These are phyloP conservation scores for Microcos paniculata DNA, from an alignment of 345 rosid genomes.

Conservation along the genomic window DNA sequence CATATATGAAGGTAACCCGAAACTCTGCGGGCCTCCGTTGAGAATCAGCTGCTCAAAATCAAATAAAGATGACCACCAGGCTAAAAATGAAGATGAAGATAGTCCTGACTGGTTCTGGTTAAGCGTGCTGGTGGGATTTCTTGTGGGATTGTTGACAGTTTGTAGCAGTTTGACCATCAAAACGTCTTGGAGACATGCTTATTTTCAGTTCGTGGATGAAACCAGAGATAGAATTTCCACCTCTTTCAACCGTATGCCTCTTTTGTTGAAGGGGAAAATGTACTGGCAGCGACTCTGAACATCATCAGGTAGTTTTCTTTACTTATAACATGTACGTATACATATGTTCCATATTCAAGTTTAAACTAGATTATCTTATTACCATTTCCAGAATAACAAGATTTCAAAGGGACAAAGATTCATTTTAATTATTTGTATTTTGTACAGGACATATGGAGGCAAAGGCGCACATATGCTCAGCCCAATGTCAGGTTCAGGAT, in stretches of 20 bases:
- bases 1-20: slow-evolving; percentile 37
- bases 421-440: too few relatives aligned
- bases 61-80: background rate
- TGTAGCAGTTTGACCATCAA: slow-evolving; percentile 19
- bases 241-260: background rate
- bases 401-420: too few relatives aligned
- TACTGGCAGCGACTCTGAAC: too few relatives aligned
- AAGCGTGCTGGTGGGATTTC: background rate
- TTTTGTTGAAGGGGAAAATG: too few relatives aligned
- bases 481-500: too few relatives aligned
- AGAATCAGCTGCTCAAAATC: slow-evolving; percentile 27
- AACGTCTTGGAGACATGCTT: slow-evolving; percentile 19
- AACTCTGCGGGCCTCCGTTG: slow-evolving; percentile 46
- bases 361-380: too few relatives aligned
- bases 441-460: too few relatives aligned
- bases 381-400: too few relatives aligned
- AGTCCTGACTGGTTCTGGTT: background rate
- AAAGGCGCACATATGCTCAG: too few relatives aligned
- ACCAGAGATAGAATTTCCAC: background rate
- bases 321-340: too few relatives aligned
- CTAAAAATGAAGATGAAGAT: background rate
- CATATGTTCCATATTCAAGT: too few relatives aligned
- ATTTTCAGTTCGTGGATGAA: slow-evolving; percentile 18
- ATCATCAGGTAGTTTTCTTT: too few relatives aligned
- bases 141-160: slow-evolving; percentile 14